Conservation (phyloP, 352 stramenopile genomes). For the Phytophthora colocasiae region DNA sequence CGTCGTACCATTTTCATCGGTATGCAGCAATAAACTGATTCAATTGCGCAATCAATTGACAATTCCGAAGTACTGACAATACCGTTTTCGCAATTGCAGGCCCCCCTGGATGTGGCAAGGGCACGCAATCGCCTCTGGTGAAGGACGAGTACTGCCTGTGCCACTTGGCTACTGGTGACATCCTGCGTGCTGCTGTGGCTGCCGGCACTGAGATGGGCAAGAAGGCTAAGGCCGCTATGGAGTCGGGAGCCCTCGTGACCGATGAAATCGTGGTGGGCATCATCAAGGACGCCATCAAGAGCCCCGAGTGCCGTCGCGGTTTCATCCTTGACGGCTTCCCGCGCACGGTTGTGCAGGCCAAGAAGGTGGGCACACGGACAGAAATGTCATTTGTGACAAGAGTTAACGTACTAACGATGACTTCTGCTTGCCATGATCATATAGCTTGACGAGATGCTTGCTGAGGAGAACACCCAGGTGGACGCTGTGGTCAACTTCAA, state of each 20-base stretch:
- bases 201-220: conserved; percentile 97
- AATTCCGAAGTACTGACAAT: conserved; percentile 14
- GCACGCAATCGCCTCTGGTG: conserved; percentile 98
- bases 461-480: conserved; percentile 85
- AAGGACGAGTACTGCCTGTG: conserved; percentile 98
- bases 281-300: conserved; percentile 98
- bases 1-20: conserved; percentile 95
- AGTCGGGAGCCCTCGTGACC: conserved; percentile 92
- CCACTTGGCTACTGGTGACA: conserved; percentile 99
- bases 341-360: conserved; percentile 97
- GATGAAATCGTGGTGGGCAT: conserved; percentile 99
- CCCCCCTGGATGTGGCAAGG: conserved; percentile 97
- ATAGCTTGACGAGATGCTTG: conserved; percentile 97
- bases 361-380: conserved; percentile 73
- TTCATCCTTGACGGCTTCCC: conserved; percentile 99
- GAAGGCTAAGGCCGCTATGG: conserved; percentile 99
- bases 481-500: conserved; percentile 96
- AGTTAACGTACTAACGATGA: conserved; percentile 3
- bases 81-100: conserved; percentile 39
- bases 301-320: conserved; percentile 96
- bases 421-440: conserved; percentile 1
- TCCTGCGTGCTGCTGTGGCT: conserved; percentile 97
- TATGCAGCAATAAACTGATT: conserved; percentile 36
- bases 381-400: background rate
- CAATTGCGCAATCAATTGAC: conserved; percentile 1